Base-by-base conservation (phyloP, 306 rosid genomes). In the Styphnolobium japonicum region DNA sequence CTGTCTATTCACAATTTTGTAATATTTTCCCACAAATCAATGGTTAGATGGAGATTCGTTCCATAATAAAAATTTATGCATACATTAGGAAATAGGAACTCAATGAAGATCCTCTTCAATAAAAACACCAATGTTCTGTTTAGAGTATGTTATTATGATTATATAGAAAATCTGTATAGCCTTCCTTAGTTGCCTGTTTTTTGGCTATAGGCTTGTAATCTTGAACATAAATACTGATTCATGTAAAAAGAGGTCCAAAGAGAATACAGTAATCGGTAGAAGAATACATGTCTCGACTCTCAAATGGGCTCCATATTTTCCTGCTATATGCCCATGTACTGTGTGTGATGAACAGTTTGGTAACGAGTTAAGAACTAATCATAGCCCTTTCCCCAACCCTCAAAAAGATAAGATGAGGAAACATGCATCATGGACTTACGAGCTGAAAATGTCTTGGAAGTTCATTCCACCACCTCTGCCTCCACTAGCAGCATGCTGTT, bases 401-500 rank as follows among this genome's bases (percentile, higher is more conserved):
- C 12, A 7, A 61, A 67, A 45, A 12, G 58, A 67, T 25, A 79
- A 42, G 36, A 58, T 25, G 33, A 56, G 49, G 14, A 66, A 58
- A 11, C 4, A 71, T 23, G 37, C 9, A 16, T 49, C 43, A 1
- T 39, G 16, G 52, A 80, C 94, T 86, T 88, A 95, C 99, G 91
- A 75, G 83, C 87, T 85, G 69, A 95, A 95, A 23, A 95, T 87
- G 82, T 95, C 99, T 48, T 95, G 89, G 81, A 95, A 83, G 86
- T 95, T 93, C 98, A 92, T 88, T 53, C 98, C 98, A 45, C 94
- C 97, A 75, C 96, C 87, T 63, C 98, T 87, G 82, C 95, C 91
- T 61, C 97, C 97, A 81, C 86, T 79, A 55, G 97, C 98, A 34
- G 99, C 97, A 81, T 95, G 99, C 86, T 95, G 99, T 85, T 95